A percentile compares a stretch with the other conserved stretches of the same genome.
These are phyloP conservation scores for Lantana camara DNA, from an alignment of 257 asterid species.

Conservation along the genomic window DNA sequence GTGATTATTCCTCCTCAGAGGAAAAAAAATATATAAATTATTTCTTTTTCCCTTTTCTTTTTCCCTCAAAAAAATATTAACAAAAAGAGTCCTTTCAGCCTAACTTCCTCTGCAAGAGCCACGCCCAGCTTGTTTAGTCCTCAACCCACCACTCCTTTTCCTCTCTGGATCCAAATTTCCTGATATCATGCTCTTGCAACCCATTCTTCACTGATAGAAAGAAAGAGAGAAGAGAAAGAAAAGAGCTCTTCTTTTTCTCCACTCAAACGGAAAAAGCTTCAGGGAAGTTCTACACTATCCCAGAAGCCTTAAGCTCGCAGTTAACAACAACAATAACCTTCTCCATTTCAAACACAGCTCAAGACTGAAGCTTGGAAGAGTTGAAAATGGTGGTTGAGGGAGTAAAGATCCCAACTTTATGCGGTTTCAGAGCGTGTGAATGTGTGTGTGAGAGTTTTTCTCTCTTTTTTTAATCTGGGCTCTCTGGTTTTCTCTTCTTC, in stretches of 20 bases:
- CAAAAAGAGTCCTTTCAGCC: conserved; percentile 33
- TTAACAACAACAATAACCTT: conserved; percentile 52
- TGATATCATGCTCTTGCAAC: conserved; percentile 45
- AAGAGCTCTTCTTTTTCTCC: conserved; percentile 5
- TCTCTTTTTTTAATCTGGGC: not conserved
- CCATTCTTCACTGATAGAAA: conserved; percentile 53
- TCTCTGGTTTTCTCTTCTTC: not conserved
- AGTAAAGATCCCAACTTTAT: conserved; percentile 46
- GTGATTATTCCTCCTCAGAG: conserved; percentile 31
- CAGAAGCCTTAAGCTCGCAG: conserved; percentile 83
- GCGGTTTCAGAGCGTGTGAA: conserved; percentile 25
- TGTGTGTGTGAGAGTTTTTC: conserved; percentile 7
- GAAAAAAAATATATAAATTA: conserved; percentile 9
- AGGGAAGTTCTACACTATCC: conserved; percentile 64
- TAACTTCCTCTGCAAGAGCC: conserved; percentile 99
- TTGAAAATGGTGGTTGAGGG: not conserved
- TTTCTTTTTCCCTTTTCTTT: conserved; percentile 19
- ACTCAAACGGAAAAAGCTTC: not conserved
- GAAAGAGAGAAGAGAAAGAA: conserved; percentile 17
- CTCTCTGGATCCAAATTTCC: conserved; percentile 90
- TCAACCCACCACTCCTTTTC: conserved; percentile 88
- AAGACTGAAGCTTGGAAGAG: conserved; percentile 9
- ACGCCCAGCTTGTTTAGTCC: conserved; percentile 97
- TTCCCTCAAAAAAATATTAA: not conserved
- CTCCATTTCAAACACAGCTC: conserved; percentile 53